Evolutionary conservation across 305 asterid species (phyloP).

Genomic region (Andrographis paniculata): DNA sequence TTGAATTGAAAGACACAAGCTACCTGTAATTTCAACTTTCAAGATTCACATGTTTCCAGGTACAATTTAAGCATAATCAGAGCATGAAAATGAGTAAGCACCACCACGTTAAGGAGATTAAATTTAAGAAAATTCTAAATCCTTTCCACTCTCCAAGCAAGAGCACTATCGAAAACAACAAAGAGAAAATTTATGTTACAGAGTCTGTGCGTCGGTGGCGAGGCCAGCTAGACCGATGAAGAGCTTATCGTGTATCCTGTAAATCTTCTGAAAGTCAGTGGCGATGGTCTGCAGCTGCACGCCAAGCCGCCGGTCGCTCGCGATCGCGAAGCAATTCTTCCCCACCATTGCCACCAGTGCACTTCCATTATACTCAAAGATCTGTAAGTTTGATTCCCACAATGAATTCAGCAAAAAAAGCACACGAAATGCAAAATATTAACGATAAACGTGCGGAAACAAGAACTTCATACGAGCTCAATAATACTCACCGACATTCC

Average conservation of each 20-base stretch:
- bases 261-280: conserved; percentile 80
- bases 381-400: conserved; percentile 58
- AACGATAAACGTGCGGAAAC: too few species aligned
- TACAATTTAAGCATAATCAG: too few species aligned
- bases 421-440: too few species aligned
- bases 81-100: too few species aligned
- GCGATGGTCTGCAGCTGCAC: conserved; percentile 90
- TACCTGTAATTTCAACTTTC: conserved; percentile 6
- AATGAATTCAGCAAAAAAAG: too few species aligned
- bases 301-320: conserved; percentile 87
- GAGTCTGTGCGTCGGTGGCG: conserved; percentile 79
- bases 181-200: conserved; percentile 30
- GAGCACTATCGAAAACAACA: too few species aligned
- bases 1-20: background rate
- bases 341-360: conserved; percentile 98
- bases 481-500: too few species aligned
- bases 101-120: background rate
- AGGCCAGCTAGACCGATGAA: conserved; percentile 89
- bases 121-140: background rate
- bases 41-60: too few species aligned
- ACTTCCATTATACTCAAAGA: conserved; percentile 97
- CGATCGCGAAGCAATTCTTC: conserved; percentile 94
- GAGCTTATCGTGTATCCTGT: conserved; percentile 69
- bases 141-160: conserved; percentile 4
- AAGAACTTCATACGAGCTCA: too few species aligned